Evolutionary conservation across 768 basidiomycete species (phyloP).

Genomic region (Trametes maxima): DNA sequence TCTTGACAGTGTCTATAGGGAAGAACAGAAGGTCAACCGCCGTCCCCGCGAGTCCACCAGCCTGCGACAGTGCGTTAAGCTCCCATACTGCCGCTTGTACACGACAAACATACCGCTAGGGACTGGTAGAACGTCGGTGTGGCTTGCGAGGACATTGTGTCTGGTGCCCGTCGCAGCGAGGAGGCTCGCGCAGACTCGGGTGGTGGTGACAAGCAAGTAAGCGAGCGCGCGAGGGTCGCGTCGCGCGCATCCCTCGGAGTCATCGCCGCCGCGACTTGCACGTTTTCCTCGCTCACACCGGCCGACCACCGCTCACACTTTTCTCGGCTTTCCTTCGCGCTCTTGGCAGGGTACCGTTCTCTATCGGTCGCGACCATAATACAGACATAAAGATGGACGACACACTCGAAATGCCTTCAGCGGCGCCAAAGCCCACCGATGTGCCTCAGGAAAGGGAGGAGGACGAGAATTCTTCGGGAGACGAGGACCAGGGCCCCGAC

Average conservation of each 20-base stretch:
- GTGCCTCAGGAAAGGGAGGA: constrained; percentile 42
- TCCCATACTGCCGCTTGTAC: neutral
- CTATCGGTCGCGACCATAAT: neutral
- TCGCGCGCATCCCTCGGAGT: constrained; percentile 14
- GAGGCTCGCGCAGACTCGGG: no score
- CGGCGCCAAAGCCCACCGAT: constrained; percentile 32
- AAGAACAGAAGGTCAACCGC: constrained; percentile 95
- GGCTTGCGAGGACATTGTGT: constrained; percentile 16
- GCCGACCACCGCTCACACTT: neutral
- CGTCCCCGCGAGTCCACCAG: constrained; percentile 90
- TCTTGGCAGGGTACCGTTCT: neutral
- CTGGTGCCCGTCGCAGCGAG: no score
- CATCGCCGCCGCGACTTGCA: neutral
- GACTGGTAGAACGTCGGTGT: constrained; percentile 36
- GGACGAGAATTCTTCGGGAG: constrained; percentile 59
- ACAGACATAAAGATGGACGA: constrained; percentile 55
- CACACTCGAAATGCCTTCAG: constrained; percentile 49
- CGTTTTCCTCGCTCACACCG: neutral
- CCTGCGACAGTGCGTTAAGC: constrained; percentile 43
- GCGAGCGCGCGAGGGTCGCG: constrained; percentile 1
- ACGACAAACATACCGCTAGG: constrained; percentile 30
- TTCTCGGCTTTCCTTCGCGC: neutral
- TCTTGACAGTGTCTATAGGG: constrained; percentile 96
- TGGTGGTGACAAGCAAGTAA: neutral
- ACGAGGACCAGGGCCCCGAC: constrained; percentile 77